A percentile compares a stretch with the other conserved stretches of the same genome.
These are phyloP conservation scores for Typha latifolia DNA, from an alignment of 176 grass and related monocot genomes.

Conservation along the genomic window DNA sequence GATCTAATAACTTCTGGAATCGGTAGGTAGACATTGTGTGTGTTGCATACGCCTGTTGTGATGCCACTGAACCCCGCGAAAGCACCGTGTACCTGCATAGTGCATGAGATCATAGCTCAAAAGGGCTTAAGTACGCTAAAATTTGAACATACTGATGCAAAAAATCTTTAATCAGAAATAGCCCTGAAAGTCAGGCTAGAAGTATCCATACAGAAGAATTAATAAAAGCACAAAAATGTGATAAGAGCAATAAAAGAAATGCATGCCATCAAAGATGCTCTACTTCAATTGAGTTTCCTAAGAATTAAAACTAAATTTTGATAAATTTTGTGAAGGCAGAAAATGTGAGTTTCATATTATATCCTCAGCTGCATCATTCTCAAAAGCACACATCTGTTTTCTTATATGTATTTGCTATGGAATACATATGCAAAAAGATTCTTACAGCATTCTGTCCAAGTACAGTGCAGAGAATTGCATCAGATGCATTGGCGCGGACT, in stretches of 20 bases:
- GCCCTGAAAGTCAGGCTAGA: too few species aligned
- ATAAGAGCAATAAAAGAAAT: not conserved
- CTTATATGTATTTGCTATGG: not conserved
- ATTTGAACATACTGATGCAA: not conserved
- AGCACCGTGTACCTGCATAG: conserved; percentile 67
- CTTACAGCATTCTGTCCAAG: conserved; percentile 96
- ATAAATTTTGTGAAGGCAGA: not conserved
- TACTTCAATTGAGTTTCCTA: not conserved
- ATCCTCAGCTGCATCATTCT: too few species aligned
- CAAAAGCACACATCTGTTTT: too few species aligned
- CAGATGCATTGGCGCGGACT: conserved; percentile 82
- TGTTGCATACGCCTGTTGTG: conserved; percentile 75
- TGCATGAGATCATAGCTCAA: not conserved
- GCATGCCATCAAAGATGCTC: not conserved
- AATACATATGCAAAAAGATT: not conserved
- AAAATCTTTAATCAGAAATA: not conserved
- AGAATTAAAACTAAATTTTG: not conserved
- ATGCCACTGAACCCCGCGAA: conserved; percentile 96
- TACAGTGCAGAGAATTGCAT: conserved; percentile 93
- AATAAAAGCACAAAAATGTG: not conserved
- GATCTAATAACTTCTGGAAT: conserved; percentile 71
- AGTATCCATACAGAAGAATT: not conserved
- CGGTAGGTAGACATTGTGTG: conserved; percentile 74
- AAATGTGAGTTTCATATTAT: too few species aligned
- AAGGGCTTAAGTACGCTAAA: not conserved